These are phyloP conservation scores for Hamamelis virginiana DNA, from an alignment of 164 flowering plant species.

Conservation along the genomic window DNA sequence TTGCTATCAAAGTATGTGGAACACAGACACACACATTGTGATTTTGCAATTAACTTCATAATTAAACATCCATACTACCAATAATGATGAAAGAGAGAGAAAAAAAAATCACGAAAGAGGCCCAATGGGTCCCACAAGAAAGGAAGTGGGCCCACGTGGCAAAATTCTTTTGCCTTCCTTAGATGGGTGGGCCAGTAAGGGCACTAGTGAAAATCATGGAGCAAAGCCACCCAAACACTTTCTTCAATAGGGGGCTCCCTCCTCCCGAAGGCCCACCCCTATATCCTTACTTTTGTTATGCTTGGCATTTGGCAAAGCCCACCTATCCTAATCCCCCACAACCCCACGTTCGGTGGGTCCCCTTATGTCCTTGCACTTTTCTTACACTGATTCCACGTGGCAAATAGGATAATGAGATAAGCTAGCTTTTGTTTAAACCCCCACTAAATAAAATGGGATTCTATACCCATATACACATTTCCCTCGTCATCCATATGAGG, in stretches of 20 bases:
- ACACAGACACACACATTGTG: too few species aligned
- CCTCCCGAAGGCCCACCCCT: too few species aligned
- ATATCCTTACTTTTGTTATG: not conserved
- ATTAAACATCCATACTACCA: too few species aligned
- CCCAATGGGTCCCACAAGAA: not conserved
- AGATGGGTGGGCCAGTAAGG: slow-evolving; percentile 6
- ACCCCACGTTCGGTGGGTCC: slow-evolving; percentile 6
- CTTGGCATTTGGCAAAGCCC: slow-evolving; percentile 4
- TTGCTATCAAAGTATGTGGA: too few species aligned
- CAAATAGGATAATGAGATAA: slow-evolving; percentile 8
- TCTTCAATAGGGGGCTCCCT: not conserved
- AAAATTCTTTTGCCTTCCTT: not conserved
- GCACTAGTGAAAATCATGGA: not conserved
- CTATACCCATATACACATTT: not conserved
- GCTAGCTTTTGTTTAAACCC: slow-evolving; percentile 1
- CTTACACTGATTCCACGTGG: not conserved
- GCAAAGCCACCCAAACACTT: not conserved
- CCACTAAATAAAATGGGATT: not conserved
- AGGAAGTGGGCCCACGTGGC: not conserved
- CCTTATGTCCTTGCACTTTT: slow-evolving; percentile 8
- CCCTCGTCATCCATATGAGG: not conserved
- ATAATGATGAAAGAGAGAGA: too few species aligned
- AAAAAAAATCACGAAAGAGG: not conserved
- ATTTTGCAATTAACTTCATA: too few species aligned
- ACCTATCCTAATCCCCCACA: slow-evolving; percentile 11